phyloP scores from a whole-genome alignment of 2,329 filamentous ascomycete genomes.

The Leptoxyphium fumago region DNA sequence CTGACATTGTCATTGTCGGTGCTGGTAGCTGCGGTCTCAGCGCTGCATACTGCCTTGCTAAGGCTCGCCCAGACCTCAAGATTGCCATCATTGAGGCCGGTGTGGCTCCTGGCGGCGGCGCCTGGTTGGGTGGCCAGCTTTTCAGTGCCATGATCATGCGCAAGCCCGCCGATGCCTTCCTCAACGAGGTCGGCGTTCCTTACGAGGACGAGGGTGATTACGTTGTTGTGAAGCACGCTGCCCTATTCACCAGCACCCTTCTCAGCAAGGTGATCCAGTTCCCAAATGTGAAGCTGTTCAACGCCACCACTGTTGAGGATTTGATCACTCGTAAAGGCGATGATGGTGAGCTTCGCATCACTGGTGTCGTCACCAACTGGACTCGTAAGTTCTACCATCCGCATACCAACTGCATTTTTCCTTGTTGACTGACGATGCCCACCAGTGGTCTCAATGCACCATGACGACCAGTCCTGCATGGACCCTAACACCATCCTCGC shows the following conservation, averaged over 20 bases:
- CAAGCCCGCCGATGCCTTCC: conserved; percentile 76
- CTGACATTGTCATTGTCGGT: conserved; percentile 84
- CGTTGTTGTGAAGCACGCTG: conserved; percentile 87
- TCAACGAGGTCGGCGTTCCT: conserved; percentile 64
- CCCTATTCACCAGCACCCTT: conserved; percentile 79
- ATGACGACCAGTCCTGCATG: conserved; percentile 63
- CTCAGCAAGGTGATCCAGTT: conserved; percentile 69
- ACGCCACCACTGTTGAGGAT: conserved; percentile 83
- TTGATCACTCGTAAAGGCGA: conserved; percentile 62
- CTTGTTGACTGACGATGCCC: background rate
- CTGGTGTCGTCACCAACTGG: conserved; percentile 92
- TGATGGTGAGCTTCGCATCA: conserved; percentile 49
- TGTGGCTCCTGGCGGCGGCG: conserved; percentile 75
- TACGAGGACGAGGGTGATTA: conserved; percentile 74
- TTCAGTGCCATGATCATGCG: conserved; percentile 94
- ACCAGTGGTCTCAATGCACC: conserved; percentile 1
- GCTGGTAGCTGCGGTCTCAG: conserved; percentile 79
- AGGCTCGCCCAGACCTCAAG: conserved; percentile 73
- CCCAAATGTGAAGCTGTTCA: conserved; percentile 93
- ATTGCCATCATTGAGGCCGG: conserved; percentile 83
- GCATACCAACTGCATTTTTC: background rate
- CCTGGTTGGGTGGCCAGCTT: conserved; percentile 86
- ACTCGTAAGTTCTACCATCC: conserved; percentile 31
- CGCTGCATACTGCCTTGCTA: conserved; percentile 71
- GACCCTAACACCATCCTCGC: conserved; percentile 96